Base-by-base conservation (phyloP, 305 asterid species). In the Solanum hybrid region DNA sequence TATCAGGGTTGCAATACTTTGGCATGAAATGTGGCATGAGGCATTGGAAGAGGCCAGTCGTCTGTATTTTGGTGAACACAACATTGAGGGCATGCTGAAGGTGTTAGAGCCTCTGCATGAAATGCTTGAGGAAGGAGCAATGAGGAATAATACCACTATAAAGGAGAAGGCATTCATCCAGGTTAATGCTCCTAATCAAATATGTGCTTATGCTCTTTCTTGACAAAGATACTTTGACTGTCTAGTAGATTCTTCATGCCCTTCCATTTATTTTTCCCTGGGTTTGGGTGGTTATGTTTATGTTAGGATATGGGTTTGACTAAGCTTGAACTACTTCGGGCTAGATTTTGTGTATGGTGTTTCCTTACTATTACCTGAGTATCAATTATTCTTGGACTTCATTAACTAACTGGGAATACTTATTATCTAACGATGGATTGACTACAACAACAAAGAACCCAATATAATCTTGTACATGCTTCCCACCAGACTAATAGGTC, bases 11-110 rank as follows among this genome's bases (percentile, higher is more conserved):
- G 99, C 99, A 85, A 98, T 98, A 92, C 97, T 98, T 89, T 98
- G 99, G 99, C 99, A 98, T 93, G 99, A 98, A 94, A 93, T 94
- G 99, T 98, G 99, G 99, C 99, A 98, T 86, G 99, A 97, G 92
- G 99, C 96, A 81, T 92, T 98, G 90, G 99, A 98, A 94, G 99
- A 98, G 94, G 99, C 99, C 11, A 97, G 99, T 89, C 99, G 99
- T 90, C 90, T 98, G 88, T 98, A 97, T 92, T 98, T 98, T 89
- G 99, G 99, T 86, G 99, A 98, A 91, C 99, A 94, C 93, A 98
- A 98, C 92, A 97, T 96, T 91, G 99, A 97, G 92, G 99, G 98
- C 87, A 97, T 98, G 99, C 92, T 98, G 87, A 97, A 95, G 91
- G 98, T 95, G 76, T 95, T 98, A 89, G 99, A 98, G 93, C 99